Conservation (phyloP, 1,284 basidiomycete species). For the Stygiomarasmius scandens region DNA sequence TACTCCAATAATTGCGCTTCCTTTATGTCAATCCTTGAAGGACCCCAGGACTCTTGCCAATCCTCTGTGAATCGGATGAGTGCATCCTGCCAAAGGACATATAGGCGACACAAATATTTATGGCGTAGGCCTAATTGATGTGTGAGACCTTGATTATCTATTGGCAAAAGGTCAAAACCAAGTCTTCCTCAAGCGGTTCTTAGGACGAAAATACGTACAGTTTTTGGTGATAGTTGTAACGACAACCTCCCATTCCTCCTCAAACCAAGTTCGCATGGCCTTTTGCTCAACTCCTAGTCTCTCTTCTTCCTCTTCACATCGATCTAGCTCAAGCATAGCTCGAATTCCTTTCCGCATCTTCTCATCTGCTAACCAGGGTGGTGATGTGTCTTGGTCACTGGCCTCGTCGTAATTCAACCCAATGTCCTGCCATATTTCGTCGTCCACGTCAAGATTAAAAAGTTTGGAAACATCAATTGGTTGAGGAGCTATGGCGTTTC, state of each 20-base stretch:
- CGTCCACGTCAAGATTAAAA: background rate
- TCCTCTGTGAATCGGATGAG: background rate
- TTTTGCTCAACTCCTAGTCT: background rate
- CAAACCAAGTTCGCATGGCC: background rate
- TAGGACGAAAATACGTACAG: background rate
- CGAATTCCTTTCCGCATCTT: conserved; percentile 8
- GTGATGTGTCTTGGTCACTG: background rate
- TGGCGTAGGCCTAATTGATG: background rate
- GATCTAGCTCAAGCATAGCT: background rate
- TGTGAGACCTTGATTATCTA: background rate
- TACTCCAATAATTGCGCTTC: background rate
- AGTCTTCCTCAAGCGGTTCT: background rate
- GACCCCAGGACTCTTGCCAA: background rate
- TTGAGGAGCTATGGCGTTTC: conserved; percentile 13
- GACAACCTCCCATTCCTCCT: background rate
- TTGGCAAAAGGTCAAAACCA: no score
- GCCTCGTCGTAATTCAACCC: background rate
- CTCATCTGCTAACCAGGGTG: conserved; percentile 10
- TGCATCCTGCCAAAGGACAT: background rate
- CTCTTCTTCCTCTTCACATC: background rate
- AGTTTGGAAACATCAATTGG: conserved; percentile 5
- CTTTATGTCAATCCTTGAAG: background rate
- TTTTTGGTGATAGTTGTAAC: background rate
- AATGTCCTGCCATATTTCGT: background rate
- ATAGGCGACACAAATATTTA: background rate